Evolutionary conservation across 306 rosid genomes (phyloP).

Genomic region (Betula pendula): DNA sequence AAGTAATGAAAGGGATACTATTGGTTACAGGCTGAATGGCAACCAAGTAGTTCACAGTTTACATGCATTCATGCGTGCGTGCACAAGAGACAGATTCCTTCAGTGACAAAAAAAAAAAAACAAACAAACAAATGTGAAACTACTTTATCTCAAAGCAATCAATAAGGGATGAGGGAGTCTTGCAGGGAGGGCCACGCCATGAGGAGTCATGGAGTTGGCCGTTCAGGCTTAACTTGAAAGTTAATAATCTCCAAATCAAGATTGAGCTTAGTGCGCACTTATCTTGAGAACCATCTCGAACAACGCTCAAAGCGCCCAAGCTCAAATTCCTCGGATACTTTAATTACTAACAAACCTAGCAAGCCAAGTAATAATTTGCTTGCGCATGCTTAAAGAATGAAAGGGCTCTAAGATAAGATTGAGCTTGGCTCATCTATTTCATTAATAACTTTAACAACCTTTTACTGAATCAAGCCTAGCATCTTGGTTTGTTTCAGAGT

Average conservation of each 20-base stretch:
- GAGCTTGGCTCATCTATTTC: background rate
- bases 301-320: background rate
- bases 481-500: background rate
- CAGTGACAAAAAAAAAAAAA: background rate
- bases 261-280: background rate
- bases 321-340: background rate
- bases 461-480: background rate
- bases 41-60: background rate
- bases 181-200: conserved; percentile 1
- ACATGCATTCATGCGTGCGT: too few species aligned
- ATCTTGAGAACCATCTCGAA: background rate
- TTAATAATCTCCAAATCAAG: background rate
- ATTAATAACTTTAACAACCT: conserved; percentile 10
- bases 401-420: background rate
- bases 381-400: background rate
- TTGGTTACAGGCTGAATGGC: background rate
- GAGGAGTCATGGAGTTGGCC: background rate
- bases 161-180: background rate
- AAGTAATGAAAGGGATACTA: background rate
- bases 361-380: conserved; percentile 15
- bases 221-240: conserved; percentile 11
- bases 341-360: conserved; percentile 1
- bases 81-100: background rate
- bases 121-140: background rate
- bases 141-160: background rate